Evolutionary conservation across 176 grass and related monocot species (phyloP).

Genomic region (Oryza australiensis): DNA sequence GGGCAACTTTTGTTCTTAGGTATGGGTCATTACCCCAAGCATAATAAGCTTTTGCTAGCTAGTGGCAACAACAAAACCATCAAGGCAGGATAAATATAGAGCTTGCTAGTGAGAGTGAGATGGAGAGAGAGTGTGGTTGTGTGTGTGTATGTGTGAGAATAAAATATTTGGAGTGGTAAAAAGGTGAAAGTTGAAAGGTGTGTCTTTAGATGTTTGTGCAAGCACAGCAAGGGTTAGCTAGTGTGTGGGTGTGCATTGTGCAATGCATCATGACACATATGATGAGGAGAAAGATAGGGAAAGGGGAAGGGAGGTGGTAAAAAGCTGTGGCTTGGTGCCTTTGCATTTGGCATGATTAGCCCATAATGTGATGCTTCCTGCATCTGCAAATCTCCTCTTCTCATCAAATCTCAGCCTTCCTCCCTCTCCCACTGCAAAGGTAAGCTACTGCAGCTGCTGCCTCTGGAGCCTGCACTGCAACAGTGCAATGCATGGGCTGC

Average conservation of each 20-base stretch:
- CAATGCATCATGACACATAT: slow-evolving; percentile 64
- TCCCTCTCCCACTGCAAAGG: background rate
- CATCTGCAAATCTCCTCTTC: background rate
- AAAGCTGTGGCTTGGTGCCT: slow-evolving; percentile 79
- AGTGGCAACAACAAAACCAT: slow-evolving; percentile 37
- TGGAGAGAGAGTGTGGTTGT: background rate
- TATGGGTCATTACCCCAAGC: slow-evolving; percentile 47
- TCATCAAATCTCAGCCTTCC: background rate
- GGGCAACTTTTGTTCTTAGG: slow-evolving; percentile 47
- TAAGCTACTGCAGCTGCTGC: background rate
- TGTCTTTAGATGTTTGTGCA: slow-evolving; percentile 42
- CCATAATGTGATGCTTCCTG: slow-evolving; percentile 67
- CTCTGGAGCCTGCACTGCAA: background rate
- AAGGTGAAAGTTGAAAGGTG: slow-evolving; percentile 55
- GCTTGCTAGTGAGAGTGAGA: background rate
- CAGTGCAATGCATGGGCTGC: background rate
- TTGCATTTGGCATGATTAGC: slow-evolving; percentile 94
- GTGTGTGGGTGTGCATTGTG: background rate
- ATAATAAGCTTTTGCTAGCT: slow-evolving; percentile 44
- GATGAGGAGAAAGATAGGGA: slow-evolving; percentile 56
- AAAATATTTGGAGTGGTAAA: slow-evolving; percentile 30
- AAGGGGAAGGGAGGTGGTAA: slow-evolving; percentile 29
- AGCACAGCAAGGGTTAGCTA: background rate
- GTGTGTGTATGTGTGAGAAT: background rate
- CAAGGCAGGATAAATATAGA: background rate